Evolutionary conservation across 208 protist species (phyloP).

Genomic region (Phytomonas sp.): DNA sequence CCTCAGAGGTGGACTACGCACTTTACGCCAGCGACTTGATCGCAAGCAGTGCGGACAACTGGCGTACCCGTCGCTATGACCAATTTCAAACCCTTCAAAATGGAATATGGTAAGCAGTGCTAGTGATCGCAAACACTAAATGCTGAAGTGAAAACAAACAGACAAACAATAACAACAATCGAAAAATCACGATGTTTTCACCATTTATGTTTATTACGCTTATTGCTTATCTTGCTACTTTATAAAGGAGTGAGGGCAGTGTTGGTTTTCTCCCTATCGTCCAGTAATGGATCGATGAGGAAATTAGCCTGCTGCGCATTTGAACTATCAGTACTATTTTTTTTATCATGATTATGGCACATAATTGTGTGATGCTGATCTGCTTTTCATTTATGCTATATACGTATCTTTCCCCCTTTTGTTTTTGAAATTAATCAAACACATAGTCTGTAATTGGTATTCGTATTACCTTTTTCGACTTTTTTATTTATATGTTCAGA

Average conservation of each 20-base stretch:
- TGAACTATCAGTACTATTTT: conserved; percentile 14
- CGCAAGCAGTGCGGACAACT: conserved; percentile 86
- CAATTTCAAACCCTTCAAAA: conserved; percentile 91
- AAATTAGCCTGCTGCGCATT: background rate
- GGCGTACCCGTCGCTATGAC: conserved; percentile 88
- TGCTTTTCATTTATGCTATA: background rate
- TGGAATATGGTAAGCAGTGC: conserved; percentile 64
- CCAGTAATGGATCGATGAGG: background rate
- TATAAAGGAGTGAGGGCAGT: background rate
- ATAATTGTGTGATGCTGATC: conserved; percentile 4
- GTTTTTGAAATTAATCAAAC: background rate
- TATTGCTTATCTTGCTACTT: background rate
- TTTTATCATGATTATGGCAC: conserved; percentile 1
- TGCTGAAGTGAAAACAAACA: background rate
- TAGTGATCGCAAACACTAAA: background rate
- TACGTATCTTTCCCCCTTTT: background rate
- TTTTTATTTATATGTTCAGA: background rate
- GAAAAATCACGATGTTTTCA: background rate
- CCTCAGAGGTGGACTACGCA: conserved; percentile 77
- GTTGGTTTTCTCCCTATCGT: background rate
- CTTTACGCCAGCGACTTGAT: conserved; percentile 83
- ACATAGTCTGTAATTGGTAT: background rate
- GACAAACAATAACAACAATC: too few species aligned
- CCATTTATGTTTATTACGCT: background rate
- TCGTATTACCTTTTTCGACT: conserved; percentile 5